Evolutionary conservation across 2,329 filamentous ascomycete species (phyloP), one percentile per base, ranked within the genome.

Genomic region (Exserohilum turcica): DNA sequence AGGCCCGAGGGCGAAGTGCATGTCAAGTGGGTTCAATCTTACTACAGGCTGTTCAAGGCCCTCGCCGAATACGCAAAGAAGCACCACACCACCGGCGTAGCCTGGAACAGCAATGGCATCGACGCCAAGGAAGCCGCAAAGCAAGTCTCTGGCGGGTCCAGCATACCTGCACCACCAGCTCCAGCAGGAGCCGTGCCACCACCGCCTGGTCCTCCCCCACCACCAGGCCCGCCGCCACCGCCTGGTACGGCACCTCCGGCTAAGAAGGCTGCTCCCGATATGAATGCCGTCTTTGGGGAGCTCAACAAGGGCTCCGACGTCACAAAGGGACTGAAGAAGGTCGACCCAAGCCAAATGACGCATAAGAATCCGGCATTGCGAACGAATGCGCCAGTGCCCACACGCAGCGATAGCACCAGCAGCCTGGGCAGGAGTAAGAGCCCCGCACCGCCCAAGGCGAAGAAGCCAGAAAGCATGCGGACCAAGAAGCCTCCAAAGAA

Each of bases 331-430:
- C 82, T 99, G 31, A 89, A 90, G 63, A 99, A 97, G 80, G 94
- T 99, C 43, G 93, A 97, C 78, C 89, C 88, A 71, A 94, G 90
- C 48, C 83, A 97, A 75, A 97, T 97, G 93, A 99, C 94, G 55
- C 94, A 99, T 78, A 97, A 97, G 81, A 99, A 99, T 77, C 94
- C 94, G 12, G 85, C 87, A 8, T 81, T 99, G 52, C 87, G 94
- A 58, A 84, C 90, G 19, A 80, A 81, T 56, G 89, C 90, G 10
- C 83, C 85, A 2, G 90, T 93, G 3, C 82, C 89, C 1, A 80
- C 80, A 52, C 78, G 82, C 52, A 82, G 80, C 48, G 77, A 80
- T 18, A 82, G 80, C 54, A 79, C 80, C 35, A 63, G 69, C 28
- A 72, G 68, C 6, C 70, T 78, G 32, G 84, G 36, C 45, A 54